Evolutionary conservation across 257 asterid species (phyloP), one percentile per base, ranked within the genome.

Genomic region (Plantago major): DNA sequence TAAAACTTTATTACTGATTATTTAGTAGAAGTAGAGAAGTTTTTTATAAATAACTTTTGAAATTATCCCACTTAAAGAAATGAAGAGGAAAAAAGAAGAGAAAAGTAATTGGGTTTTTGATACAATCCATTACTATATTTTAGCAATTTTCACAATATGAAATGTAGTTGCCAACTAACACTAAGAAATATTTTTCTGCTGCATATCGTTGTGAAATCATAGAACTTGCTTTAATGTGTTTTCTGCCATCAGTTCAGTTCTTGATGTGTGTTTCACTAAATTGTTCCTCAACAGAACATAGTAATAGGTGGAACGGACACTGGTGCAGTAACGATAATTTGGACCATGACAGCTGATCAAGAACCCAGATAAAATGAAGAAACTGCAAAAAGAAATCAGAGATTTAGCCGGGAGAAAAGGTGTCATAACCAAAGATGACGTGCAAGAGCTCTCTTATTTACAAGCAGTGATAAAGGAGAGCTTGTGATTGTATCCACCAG

Each of bases 331-430:
- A 15, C 62, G 14, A 42, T 51, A 14, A 61, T 17, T 60, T 67
- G 67, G 73, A 61, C 62, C 19, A 60, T 67, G 73, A 60, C 73
- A 0, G 55, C 40, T 67, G 28, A 60, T 67, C 14, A 60, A 67
- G 46, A 42, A 52, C 11, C 67, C 67, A 3, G 38, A 55, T 15
- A 43, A 47, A 10, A 61, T 71, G 67, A 52, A 46, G 45, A 66
- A 51, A 45, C 48, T 53, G 7, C 71, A 66, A 30, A 43, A 19
- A 2, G 77, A 72, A 61, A n/a, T 67, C 7, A 56, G 77, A 43
- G 45, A 26, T 14, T 3, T 15, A 4, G 37, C 45, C 12, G 67
- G 48, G 26, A 9, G 7, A 40, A 68, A 60, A 53, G 67, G 62
- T 22, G 19, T 38, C 15, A 59, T 69, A 19, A 22, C 14, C 6